These are phyloP conservation scores for Xylariaceae sp. DNA, from an alignment of 2,329 filamentous ascomycete genomes.

Conservation along the genomic window DNA sequence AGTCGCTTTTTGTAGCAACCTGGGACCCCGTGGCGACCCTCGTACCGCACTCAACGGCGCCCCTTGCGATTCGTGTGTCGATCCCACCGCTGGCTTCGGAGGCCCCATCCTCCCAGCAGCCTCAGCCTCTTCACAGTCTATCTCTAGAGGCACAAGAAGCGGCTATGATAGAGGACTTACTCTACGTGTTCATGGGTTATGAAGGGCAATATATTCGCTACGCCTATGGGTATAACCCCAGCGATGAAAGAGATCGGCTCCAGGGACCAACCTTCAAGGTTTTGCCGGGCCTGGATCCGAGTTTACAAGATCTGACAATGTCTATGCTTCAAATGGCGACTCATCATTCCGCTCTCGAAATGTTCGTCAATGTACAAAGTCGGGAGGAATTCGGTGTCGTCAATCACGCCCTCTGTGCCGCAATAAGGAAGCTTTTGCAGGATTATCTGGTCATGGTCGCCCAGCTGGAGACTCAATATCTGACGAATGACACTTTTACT, in stretches of 20 bases:
- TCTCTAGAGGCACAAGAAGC: slow-evolving; percentile 79
- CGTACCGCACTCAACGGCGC: slow-evolving; percentile 59
- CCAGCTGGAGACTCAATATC: slow-evolving; percentile 87
- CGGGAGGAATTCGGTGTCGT: slow-evolving; percentile 89
- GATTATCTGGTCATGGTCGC: slow-evolving; percentile 92
- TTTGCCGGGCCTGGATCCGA: slow-evolving; percentile 80
- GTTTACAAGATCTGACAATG: slow-evolving; percentile 77
- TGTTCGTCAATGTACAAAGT: slow-evolving; percentile 92
- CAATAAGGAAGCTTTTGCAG: slow-evolving; percentile 83
- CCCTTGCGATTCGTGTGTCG: slow-evolving; percentile 46
- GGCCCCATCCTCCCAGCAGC: slow-evolving; percentile 65
- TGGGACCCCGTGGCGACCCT: slow-evolving; percentile 82
- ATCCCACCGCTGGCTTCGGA: slow-evolving; percentile 70
- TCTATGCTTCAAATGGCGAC: slow-evolving; percentile 94
- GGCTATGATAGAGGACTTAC: slow-evolving; percentile 79
- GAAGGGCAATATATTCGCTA: slow-evolving; percentile 97
- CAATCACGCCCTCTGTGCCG: slow-evolving; percentile 93
- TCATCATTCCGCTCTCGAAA: slow-evolving; percentile 85
- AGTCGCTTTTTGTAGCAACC: slow-evolving; percentile 36
- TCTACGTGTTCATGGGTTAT: slow-evolving; percentile 97
- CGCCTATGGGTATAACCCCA: slow-evolving; percentile 73
- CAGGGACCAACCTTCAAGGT: slow-evolving; percentile 78
- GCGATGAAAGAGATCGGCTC: slow-evolving; percentile 80
- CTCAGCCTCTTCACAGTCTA: slow-evolving; percentile 63
- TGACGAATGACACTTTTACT: slow-evolving; percentile 85